A percentile compares a stretch with the other conserved stretches of the same genome.
Evolutionary conservation across 257 asterid genomes (phyloP).

Genomic region (Nicotiana paniculata): DNA sequence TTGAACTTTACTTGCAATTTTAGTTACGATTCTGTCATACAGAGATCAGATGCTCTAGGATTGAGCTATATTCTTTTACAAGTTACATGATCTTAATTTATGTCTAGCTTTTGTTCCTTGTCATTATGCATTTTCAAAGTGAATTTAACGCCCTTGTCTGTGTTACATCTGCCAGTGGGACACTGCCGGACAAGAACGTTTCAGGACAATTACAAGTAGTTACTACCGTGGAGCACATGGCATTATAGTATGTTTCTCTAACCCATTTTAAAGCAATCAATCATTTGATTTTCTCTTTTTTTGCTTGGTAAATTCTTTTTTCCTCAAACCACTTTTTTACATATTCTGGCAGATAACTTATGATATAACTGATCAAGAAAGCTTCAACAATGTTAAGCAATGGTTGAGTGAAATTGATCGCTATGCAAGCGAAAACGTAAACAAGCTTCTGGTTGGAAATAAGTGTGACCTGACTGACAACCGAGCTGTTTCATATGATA

Average conservation of each 20-base stretch:
- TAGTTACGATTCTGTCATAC: neutral
- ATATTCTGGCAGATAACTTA: constrained; percentile 48
- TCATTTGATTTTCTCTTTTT: neutral
- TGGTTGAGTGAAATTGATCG: constrained; percentile 84
- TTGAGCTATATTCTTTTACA: neutral
- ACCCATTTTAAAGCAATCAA: neutral
- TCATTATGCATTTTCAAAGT: neutral
- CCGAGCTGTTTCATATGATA: constrained; percentile 66
- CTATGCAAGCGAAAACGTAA: constrained; percentile 77
- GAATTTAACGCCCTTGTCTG: neutral
- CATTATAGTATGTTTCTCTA: constrained; percentile 51
- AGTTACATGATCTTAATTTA: neutral
- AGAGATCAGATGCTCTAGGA: neutral
- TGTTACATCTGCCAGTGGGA: constrained; percentile 52
- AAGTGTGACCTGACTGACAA: constrained; percentile 61
- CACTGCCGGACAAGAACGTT: constrained; percentile 92
- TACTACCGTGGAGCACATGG: constrained; percentile 96
- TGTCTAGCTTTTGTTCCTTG: neutral
- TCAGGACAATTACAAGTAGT: constrained; percentile 86
- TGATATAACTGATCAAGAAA: constrained; percentile 77
- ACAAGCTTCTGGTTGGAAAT: constrained; percentile 80
- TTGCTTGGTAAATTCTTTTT: neutral
- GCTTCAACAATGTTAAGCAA: constrained; percentile 81
- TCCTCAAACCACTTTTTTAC: constrained; percentile 8
- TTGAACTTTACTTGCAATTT: neutral